Conservation (phyloP, 495 filamentous ascomycete genomes). For the Aspergillus hancockii region DNA sequence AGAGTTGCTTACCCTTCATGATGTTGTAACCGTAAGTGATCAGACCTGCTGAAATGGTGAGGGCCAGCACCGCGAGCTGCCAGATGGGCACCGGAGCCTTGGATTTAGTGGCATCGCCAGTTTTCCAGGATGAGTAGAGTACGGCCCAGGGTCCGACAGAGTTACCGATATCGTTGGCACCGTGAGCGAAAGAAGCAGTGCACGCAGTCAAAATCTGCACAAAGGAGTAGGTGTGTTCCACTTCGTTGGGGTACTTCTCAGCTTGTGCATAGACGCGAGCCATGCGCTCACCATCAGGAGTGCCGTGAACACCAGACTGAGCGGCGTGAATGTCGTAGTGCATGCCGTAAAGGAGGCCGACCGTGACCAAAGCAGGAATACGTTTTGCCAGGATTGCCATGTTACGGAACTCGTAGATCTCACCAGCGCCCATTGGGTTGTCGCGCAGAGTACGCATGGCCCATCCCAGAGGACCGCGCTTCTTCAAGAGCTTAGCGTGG, state of each 20-base stretch:
- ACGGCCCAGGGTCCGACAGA: slow-evolving; percentile 73
- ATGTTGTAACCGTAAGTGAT: slow-evolving; percentile 70
- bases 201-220: slow-evolving; percentile 73
- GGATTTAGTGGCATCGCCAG: slow-evolving; percentile 43
- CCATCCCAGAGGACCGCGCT: slow-evolving; percentile 66
- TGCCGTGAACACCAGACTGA: slow-evolving; percentile 62
- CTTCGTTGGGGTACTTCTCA: slow-evolving; percentile 70
- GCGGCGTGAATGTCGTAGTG: slow-evolving; percentile 75
- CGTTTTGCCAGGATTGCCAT: slow-evolving; percentile 58
- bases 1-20: slow-evolving; percentile 54
- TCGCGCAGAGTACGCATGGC: slow-evolving; percentile 69
- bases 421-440: slow-evolving; percentile 65
- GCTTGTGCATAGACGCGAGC: slow-evolving; percentile 57
- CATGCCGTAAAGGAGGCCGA: slow-evolving; percentile 61
- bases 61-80: slow-evolving; percentile 56
- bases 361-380: slow-evolving; percentile 57
- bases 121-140: slow-evolving; percentile 67
- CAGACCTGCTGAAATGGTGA: slow-evolving; percentile 57
- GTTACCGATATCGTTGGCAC: slow-evolving; percentile 79
- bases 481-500: slow-evolving; percentile 55
- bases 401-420: slow-evolving; percentile 68
- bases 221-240: slow-evolving; percentile 76
- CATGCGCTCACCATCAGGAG: slow-evolving; percentile 68
- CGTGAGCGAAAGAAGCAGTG: slow-evolving; percentile 77
- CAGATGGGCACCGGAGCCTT: slow-evolving; percentile 60